Evolutionary conservation across 345 rosid species (phyloP).

Genomic region (Acer yangbiense): DNA sequence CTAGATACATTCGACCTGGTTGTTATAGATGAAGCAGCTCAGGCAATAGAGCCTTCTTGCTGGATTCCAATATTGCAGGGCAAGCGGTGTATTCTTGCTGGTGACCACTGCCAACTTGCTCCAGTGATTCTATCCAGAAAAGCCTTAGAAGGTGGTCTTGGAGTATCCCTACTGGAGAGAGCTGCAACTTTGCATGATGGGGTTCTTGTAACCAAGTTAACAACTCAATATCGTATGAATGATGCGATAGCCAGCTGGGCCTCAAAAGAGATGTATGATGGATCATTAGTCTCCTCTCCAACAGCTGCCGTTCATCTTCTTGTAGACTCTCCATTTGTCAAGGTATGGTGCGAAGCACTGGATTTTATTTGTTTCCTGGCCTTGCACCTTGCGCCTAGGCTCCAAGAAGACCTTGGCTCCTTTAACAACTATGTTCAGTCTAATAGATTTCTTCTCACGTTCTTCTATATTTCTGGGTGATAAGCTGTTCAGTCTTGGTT

Average conservation of each 20-base stretch:
- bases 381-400: too few relatives aligned
- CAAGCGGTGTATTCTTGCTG: conserved; percentile 84
- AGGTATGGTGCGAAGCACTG: conserved; percentile 46
- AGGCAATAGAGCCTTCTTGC: conserved; percentile 94
- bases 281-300: conserved; percentile 71
- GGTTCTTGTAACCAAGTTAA: conserved; percentile 65
- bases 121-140: conserved; percentile 86
- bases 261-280: conserved; percentile 96
- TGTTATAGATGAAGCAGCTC: conserved; percentile 96
- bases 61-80: conserved; percentile 97
- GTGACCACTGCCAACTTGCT: conserved; percentile 95
- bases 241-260: conserved; percentile 97
- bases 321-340: conserved; percentile 85
- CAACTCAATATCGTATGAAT: conserved; percentile 91
- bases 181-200: conserved; percentile 77
- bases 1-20: conserved; percentile 83
- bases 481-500: background rate
- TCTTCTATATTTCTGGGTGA: background rate
- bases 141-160: conserved; percentile 93
- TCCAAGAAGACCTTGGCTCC: too few relatives aligned
- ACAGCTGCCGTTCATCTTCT: conserved; percentile 83
- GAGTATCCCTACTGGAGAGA: conserved; percentile 84
- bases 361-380: too few relatives aligned
- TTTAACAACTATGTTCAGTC: too few relatives aligned
- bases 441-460: background rate